These are phyloP conservation scores for Ophiocordyceps camponoti-saundersi DNA, from an alignment of 2,329 filamentous ascomycete species.

Conservation along the genomic window DNA sequence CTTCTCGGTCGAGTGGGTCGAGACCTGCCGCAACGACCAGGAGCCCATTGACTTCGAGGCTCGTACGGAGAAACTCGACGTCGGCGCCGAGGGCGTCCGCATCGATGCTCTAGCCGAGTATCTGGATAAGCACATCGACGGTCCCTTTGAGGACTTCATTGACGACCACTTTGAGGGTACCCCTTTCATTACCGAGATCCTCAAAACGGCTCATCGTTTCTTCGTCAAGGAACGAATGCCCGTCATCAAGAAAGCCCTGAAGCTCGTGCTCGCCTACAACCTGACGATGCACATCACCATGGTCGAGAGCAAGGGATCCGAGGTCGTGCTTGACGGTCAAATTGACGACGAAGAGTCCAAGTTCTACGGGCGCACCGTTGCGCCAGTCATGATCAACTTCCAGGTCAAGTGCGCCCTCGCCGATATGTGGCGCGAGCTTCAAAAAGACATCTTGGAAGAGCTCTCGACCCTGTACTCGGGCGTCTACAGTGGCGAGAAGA, in stretches of 20 bases:
- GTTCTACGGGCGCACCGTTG: conserved; percentile 77
- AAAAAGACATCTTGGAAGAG: conserved; percentile 92
- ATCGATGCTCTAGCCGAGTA: conserved; percentile 73
- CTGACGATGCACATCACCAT: conserved; percentile 87
- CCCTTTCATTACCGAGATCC: conserved; percentile 83
- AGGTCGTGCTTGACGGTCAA: conserved; percentile 61
- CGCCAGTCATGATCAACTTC: conserved; percentile 98
- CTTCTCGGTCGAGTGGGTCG: conserved; percentile 88
- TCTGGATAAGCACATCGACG: conserved; percentile 86
- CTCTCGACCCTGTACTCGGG: conserved; percentile 87
- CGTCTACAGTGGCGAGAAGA: conserved; percentile 89
- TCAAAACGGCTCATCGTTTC: conserved; percentile 90
- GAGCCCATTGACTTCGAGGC: conserved; percentile 70
- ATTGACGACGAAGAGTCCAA: conserved; percentile 77
- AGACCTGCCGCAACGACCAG: conserved; percentile 51
- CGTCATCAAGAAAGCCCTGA: conserved; percentile 86
- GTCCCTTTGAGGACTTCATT: conserved; percentile 81
- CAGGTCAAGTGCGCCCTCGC: conserved; percentile 95
- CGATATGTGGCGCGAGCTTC: conserved; percentile 94
- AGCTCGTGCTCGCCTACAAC: conserved; percentile 91
- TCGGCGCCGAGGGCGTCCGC: conserved; percentile 76
- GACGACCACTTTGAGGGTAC: conserved; percentile 95
- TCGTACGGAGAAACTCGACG: conserved; percentile 74
- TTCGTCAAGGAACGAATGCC: conserved; percentile 77
- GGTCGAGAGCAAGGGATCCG: conserved; percentile 74